These are phyloP conservation scores for Senecio squalidus DNA, from an alignment of 140 eudicot species.

Conservation along the genomic window DNA sequence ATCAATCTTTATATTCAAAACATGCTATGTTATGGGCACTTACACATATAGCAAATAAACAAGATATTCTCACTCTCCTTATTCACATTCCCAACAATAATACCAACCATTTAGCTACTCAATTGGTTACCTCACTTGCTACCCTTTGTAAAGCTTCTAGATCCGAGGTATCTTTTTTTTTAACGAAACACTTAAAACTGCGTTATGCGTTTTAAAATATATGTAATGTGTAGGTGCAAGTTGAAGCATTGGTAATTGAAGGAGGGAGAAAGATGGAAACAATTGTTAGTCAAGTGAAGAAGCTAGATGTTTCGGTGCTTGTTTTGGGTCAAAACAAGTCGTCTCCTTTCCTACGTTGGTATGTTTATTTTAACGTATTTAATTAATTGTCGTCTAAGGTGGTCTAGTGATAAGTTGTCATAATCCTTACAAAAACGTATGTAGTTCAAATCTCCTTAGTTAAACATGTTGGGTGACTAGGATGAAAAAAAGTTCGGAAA, in stretches of 20 bases:
- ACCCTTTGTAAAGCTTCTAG: constrained; percentile 79
- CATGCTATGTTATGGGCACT: constrained; percentile 98
- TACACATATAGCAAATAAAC: constrained; percentile 82
- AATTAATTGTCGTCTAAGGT: too few relatives aligned
- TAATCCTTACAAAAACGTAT: too few relatives aligned
- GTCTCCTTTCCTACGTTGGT: constrained; percentile 63
- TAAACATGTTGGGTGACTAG: too few relatives aligned
- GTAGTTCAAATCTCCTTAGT: too few relatives aligned
- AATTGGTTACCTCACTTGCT: constrained; percentile 58
- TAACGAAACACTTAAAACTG: not conserved
- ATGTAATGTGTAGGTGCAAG: constrained; percentile 46
- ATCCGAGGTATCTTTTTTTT: constrained; percentile 52
- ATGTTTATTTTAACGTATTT: too few relatives aligned
- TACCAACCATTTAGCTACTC: constrained; percentile 23
- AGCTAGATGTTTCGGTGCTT: constrained; percentile 88
- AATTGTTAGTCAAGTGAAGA: constrained; percentile 94
- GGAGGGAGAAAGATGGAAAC: constrained; percentile 79
- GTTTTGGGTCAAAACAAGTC: constrained; percentile 81
- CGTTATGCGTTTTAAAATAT: not conserved
- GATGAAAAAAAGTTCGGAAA: too few relatives aligned
- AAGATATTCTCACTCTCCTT: constrained; percentile 78
- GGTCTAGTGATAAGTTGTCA: too few relatives aligned
- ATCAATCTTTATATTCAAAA: constrained; percentile 64
- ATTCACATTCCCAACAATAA: constrained; percentile 34
- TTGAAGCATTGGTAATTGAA: constrained; percentile 84